Evolutionary conservation across 2,329 filamentous ascomycete species (phyloP).

Genomic region (Huntiella savannae): DNA sequence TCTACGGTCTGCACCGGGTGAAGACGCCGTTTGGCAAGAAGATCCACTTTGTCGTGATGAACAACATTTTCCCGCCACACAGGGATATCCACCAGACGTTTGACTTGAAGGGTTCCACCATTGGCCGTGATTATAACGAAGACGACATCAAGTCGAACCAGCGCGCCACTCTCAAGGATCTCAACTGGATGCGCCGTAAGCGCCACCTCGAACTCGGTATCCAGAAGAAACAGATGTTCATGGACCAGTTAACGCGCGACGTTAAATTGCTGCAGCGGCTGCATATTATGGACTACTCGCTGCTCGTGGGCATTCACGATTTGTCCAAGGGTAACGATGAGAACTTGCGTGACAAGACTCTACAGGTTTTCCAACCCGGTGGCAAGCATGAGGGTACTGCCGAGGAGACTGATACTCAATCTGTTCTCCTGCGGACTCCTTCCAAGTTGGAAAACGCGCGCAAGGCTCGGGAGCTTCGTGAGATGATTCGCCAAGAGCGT

Average conservation of each 20-base stretch:
- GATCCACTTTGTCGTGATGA: conserved; percentile 99
- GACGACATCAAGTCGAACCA: conserved; percentile 78
- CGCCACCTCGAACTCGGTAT: conserved; percentile 76
- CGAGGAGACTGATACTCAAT: conserved; percentile 40
- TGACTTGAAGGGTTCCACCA: conserved; percentile 88
- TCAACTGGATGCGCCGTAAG: conserved; percentile 85
- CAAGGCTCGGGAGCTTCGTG: conserved; percentile 75
- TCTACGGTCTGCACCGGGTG: conserved; percentile 90
- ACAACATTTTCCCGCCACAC: conserved; percentile 95
- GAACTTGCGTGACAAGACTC: conserved; percentile 71
- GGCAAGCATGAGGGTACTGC: conserved; percentile 21
- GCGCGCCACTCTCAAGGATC: conserved; percentile 79
- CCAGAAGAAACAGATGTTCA: conserved; percentile 69
- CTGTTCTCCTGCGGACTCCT: conserved; percentile 64
- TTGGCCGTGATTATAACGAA: conserved; percentile 80
- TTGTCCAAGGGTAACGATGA: conserved; percentile 81
- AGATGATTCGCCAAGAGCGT: conserved; percentile 82
- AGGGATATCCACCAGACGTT: conserved; percentile 95
- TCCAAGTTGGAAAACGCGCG: conserved; percentile 83
- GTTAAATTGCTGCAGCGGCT: conserved; percentile 71
- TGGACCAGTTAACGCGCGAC: conserved; percentile 75
- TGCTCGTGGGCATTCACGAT: conserved; percentile 88
- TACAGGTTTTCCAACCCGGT: conserved; percentile 84
- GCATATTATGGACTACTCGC: conserved; percentile 97
- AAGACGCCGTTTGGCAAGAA: conserved; percentile 97